Percentiles rank a stretch among this genome's conserved stretches.
phyloP scores from a whole-genome alignment of 2,329 filamentous ascomycete genomes.

The Ophiosphaerella narmari region DNA sequence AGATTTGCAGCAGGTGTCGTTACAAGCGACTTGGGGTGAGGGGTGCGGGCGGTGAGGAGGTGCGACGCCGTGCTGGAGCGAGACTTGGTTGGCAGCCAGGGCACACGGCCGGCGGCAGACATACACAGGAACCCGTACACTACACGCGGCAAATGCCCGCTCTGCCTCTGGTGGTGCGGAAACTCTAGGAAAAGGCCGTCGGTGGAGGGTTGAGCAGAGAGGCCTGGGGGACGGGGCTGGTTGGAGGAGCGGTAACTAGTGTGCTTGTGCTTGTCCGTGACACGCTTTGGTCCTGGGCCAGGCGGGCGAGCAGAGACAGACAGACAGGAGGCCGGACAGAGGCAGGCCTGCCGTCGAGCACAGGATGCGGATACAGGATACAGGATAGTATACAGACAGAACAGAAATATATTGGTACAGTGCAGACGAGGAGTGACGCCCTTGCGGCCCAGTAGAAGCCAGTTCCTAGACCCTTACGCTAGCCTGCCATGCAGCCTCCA shows the following conservation, averaged over 20 bases:
- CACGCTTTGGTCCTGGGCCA: slow-evolving; percentile 15
- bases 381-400: no score
- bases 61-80: slow-evolving; percentile 1
- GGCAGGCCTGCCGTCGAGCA: background rate
- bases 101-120: background rate
- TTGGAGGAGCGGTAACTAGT: slow-evolving; percentile 4
- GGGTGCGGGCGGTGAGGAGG: slow-evolving; percentile 43
- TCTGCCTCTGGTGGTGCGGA: slow-evolving; percentile 11
- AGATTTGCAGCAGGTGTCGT: slow-evolving; percentile 4
- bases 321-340: background rate
- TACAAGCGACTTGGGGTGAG: slow-evolving; percentile 24
- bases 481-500: slow-evolving; percentile 1
- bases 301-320: background rate
- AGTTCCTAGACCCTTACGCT: background rate
- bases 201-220: slow-evolving; percentile 1
- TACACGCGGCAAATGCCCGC: slow-evolving; percentile 23
- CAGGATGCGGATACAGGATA: background rate
- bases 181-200: slow-evolving; percentile 8
- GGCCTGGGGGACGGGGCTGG: slow-evolving; percentile 10
- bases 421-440: slow-evolving; percentile 5
- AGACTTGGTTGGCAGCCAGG: no score
- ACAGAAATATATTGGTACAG: slow-evolving; percentile 2
- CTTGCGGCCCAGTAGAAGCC: slow-evolving; percentile 1
- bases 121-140: slow-evolving; percentile 25
- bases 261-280: slow-evolving; percentile 11